Evolutionary conservation across 225 moss, liverwort and hornwort genomes (phyloP), one percentile per base, ranked within the genome.

Genomic region (Asterella californica): DNA sequence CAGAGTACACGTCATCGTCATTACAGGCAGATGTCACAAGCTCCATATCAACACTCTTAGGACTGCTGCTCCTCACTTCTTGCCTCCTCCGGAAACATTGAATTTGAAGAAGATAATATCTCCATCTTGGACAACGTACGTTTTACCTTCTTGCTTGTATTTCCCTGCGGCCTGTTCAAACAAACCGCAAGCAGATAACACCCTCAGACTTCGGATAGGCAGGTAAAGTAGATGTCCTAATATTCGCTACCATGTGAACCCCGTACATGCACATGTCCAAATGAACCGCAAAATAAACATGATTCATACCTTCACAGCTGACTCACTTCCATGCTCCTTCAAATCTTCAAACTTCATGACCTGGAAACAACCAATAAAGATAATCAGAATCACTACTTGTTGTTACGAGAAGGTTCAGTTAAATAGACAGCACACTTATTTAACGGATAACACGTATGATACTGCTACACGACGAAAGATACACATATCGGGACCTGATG

Each of bases 341-440:
- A 99, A 87, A 76, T 99, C 99, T 5, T 93, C 95, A 76, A 92
- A 95, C 81, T 95, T 99, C 99, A 99, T 99, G n/a, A 99, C 97
- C 94, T 94, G 76, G 69, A 27, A 70, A 42, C 42, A 42, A 42
- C 42, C 42, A 42, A 2, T 38, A 2, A 42, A 32, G 42, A 25
- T n/a, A 72, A 48, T 46, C 25, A 72, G 12, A 46, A 22, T 2
- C 47, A 68, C 14, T 10, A 36, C 34, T 9, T 37, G 6, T 37
- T 36, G 68, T 8, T 29, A 64, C 1, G 12, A 68, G 6, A 37
- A 68, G 34, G 34, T 18, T 68, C 34, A 9, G 21, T 33, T 29
- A 21, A 6, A 21, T 25, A 27, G 46, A 38, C 47, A 11, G 15
- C 37, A 52, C 30, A 22, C 25, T 21, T 10, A 61, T 0, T 3